Evolutionary conservation across 2,329 filamentous ascomycete genomes (phyloP), one percentile per base, ranked within the genome.

Genomic region (Fusarium multiceps): DNA sequence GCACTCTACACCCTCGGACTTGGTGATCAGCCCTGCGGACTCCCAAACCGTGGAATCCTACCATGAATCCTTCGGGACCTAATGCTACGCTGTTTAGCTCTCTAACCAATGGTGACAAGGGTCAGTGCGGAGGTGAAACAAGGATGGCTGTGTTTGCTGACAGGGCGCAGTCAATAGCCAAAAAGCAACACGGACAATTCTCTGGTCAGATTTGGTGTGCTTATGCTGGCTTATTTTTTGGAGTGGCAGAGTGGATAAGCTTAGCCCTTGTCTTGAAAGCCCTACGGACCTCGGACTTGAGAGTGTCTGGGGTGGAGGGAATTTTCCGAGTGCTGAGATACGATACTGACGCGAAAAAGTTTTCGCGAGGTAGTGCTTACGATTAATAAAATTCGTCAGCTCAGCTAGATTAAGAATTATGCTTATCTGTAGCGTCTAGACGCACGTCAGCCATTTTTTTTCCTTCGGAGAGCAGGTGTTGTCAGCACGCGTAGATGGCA

Each of bases 221-320:
- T 37, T 37, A 37, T 37, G 34, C 34, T 1, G 1, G 18, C 0
- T 11, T 6, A 2, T 1, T 37, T 37, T 37, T 4, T 34, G 32
- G 8, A 18, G 16, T 2, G 32, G 13, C 2, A 14, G 5, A 9
- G 50, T 42, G 40, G 40, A 28, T 14, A 28, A 28, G 18, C 21
- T 30, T 13, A 47, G 46, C 32, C 53, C 53, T 46, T 37, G 53
- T 16, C 4, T 10, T 11, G 16, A 7, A n/a, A 49, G 25, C 43
- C 61, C 50, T 51, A 64, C 62, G 62, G 62, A 64, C 32, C 23
- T 59, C 62, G 62, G 62, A 65, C 53, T 47, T 48, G 34, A 18
- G n/a, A n/a, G n/a, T n/a, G n/a, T n/a, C 18, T 12, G 34, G 10
- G 4, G 2, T 37, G 34, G 34, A 37, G 1, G 34, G 3, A 37